Percentiles rank a stretch among this genome's conserved stretches.
Evolutionary conservation across 495 filamentous ascomycete genomes (phyloP).

Genomic region (Barbatosphaeria neglecta): DNA sequence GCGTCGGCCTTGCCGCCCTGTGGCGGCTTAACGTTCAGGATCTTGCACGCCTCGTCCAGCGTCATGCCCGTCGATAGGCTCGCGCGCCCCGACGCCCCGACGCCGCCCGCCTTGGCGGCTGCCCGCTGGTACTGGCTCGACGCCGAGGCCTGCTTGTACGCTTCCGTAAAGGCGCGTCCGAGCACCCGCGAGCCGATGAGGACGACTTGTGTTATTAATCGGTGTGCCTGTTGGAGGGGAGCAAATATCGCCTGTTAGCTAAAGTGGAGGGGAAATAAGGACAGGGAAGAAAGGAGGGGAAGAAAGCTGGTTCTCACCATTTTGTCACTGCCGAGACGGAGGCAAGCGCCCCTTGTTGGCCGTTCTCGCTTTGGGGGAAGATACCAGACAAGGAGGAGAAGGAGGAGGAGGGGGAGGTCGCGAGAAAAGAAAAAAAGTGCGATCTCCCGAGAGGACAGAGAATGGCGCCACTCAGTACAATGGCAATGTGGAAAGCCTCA

Average conservation of each 20-base stretch:
- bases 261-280: no score
- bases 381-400: no score
- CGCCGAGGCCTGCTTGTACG: slow-evolving; percentile 83
- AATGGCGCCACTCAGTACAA: no score
- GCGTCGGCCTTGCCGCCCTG: slow-evolving; percentile 62
- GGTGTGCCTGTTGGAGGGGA: slow-evolving; percentile 59
- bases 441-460: no score
- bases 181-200: slow-evolving; percentile 81
- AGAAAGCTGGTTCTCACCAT: no score
- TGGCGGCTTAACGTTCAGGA: slow-evolving; percentile 89
- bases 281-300: no score
- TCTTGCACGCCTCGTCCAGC: slow-evolving; percentile 93
- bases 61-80: slow-evolving; percentile 62
- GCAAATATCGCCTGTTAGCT: not conserved
- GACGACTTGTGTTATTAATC: slow-evolving; percentile 87
- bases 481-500: no score
- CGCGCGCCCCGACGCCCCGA: slow-evolving; percentile 20
- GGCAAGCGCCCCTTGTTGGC: no score
- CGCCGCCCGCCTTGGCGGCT: slow-evolving; percentile 41
- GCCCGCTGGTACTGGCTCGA: slow-evolving; percentile 67
- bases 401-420: no score
- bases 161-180: slow-evolving; percentile 83
- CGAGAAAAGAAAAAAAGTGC: no score
- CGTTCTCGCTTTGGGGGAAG: no score
- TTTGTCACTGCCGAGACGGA: no score